Base-by-base conservation (phyloP, 148 eudicot species). In the Rhododendron henanense region DNA sequence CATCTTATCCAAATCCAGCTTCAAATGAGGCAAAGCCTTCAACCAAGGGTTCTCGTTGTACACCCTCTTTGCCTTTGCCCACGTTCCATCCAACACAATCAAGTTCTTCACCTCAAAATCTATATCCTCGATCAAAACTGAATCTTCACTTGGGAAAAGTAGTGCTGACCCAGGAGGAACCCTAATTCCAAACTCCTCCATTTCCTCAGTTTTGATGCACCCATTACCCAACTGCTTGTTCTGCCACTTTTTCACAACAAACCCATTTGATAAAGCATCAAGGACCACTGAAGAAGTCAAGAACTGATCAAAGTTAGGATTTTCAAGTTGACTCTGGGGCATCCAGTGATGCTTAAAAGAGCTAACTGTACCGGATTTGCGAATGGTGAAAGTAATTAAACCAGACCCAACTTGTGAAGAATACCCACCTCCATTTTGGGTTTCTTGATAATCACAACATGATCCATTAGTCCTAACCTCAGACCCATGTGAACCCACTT, bases 1-100 rank as follows among this genome's bases (percentile, higher is more conserved):
- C 91, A 73, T 14, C 84, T 91, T 93, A 71, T 92, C 94, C 53
- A 92, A 53, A 88, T 94, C 94, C 88, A 96, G 86, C 89, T 87
- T 93, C 92, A 94, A 87, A 82, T 92, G 94, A 7, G 99, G 98
- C 87, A 96, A 81, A 16, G 89, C n/a, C 87, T 86, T 94, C 85
- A 96, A 85, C 99, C 99, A 96, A 31, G 99, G 98, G 84, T 94
- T 96, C 91, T 94, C 99, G 47, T 83, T 91, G 87, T 96, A 96
- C 87, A 96, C 91, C 88, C 96, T 90, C 86, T 86, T 94, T 0
- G 99, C 98, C 90, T 96, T 94, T 2, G 94, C 85, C 99, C 99
- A 96, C 2, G 99, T 96, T 53, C 98, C 98, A 85, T 96, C 99
- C 87, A 96, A 88, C 55, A 96, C 96, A 87, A 96, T 96, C 91